Conservation (phyloP, 1,139 yeast genomes). For the Spathaspora sp. region DNA sequence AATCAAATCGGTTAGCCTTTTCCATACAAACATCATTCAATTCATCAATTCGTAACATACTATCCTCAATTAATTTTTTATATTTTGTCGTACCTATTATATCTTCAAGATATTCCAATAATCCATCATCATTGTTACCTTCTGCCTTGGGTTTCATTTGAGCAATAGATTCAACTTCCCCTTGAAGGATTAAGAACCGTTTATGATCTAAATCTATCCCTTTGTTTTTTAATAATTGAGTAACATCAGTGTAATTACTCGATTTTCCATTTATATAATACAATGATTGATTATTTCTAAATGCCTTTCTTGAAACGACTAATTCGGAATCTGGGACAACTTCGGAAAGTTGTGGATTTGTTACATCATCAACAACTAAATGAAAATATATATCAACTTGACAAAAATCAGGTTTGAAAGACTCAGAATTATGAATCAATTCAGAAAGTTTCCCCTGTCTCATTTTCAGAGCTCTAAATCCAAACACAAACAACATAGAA, state of each 20-base stretch:
- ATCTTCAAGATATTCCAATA: conserved; percentile 91
- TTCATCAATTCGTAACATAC: conserved; percentile 58
- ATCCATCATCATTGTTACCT: conserved; percentile 87
- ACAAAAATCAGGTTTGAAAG: conserved; percentile 64
- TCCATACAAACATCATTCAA: conserved; percentile 79
- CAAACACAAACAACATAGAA: conserved; percentile 92
- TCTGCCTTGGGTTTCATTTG: conserved; percentile 99
- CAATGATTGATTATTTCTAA: conserved; percentile 71
- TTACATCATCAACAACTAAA: conserved; percentile 63
- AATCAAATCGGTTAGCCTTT: conserved; percentile 74
- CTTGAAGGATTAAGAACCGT: conserved; percentile 90
- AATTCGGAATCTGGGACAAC: conserved; percentile 58
- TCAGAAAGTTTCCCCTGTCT: conserved; percentile 92
- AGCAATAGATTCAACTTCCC: conserved; percentile 97
- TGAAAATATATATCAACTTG: conserved; percentile 92
- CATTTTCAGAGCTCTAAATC: conserved; percentile 95
- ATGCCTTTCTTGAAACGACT: conserved; percentile 78
- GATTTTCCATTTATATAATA: conserved; percentile 71
- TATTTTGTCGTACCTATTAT: conserved; percentile 92
- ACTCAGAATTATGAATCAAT: conserved; percentile 80
- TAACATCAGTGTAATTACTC: conserved; percentile 79
- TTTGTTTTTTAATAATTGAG: conserved; percentile 67
- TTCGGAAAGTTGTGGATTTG: conserved; percentile 35
- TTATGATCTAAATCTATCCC: conserved; percentile 96
- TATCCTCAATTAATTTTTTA: conserved; percentile 71